phyloP scores from a whole-genome alignment of 305 asterid genomes.

The Fraxinus greggii region DNA sequence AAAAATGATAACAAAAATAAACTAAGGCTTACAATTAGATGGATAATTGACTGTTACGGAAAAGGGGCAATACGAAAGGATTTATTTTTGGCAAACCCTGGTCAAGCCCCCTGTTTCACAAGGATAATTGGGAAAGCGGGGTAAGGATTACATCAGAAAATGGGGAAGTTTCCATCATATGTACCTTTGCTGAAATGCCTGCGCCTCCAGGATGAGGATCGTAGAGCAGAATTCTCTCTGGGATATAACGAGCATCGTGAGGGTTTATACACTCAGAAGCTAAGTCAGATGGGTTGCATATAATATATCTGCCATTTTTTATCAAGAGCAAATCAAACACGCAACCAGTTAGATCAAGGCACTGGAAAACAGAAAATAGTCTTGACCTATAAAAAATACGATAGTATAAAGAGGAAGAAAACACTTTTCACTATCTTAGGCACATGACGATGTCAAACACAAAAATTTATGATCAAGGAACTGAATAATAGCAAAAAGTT shows the following conservation, averaged over 20 bases:
- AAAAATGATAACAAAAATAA: neutral
- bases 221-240: slow-evolving; percentile 86
- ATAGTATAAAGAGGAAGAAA: neutral
- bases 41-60: neutral
- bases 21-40: neutral
- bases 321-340: slow-evolving; percentile 23
- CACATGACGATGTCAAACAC: slow-evolving; percentile 19
- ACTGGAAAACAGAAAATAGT: neutral
- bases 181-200: slow-evolving; percentile 88
- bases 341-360: neutral
- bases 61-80: neutral
- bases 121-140: neutral
- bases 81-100: neutral
- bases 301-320: slow-evolving; percentile 57
- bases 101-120: neutral
- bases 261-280: slow-evolving; percentile 92
- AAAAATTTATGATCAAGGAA: slow-evolving; percentile 13
- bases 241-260: slow-evolving; percentile 64
- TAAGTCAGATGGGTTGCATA: slow-evolving; percentile 82
- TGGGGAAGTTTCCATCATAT: neutral
- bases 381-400: neutral
- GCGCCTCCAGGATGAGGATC: slow-evolving; percentile 97
- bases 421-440: neutral
- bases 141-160: neutral
- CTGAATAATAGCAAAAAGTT: slow-evolving; percentile 21